A percentile compares a stretch with the other conserved stretches of the same genome.
phyloP scores from a whole-genome alignment of 495 filamentous ascomycete genomes.

The Mytilinidion resinicola region DNA sequence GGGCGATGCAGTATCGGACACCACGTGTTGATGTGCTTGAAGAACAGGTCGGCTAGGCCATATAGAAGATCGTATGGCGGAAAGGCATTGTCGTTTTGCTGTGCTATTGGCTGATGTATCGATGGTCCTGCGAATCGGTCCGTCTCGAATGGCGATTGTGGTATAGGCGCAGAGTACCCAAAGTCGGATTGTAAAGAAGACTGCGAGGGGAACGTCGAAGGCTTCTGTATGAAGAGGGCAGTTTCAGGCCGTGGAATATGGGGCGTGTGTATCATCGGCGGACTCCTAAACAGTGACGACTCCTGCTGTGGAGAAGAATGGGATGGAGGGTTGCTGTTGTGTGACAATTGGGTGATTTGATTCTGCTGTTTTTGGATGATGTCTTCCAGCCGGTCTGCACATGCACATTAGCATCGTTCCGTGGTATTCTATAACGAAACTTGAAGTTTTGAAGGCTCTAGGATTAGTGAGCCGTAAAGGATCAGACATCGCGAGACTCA shows the following conservation, averaged over 20 bases:
- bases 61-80: conserved; percentile 82
- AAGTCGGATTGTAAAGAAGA: conserved; percentile 13
- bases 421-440: too few species aligned
- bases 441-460: background rate
- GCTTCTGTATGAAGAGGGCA: conserved; percentile 57
- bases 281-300: conserved; percentile 18
- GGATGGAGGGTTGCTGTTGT: conserved; percentile 13
- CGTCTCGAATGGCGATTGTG: conserved; percentile 7
- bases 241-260: conserved; percentile 54
- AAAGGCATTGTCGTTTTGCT: conserved; percentile 58
- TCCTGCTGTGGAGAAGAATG: conserved; percentile 23
- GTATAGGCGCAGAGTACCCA: conserved; percentile 11
- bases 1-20: conserved; percentile 82
- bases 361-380: conserved; percentile 34
- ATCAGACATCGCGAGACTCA: background rate
- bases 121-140: conserved; percentile 12
- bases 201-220: conserved; percentile 37
- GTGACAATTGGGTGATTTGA: conserved; percentile 33
- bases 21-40: conserved; percentile 86
- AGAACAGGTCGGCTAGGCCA: conserved; percentile 76
- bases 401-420: background rate
- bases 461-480: background rate
- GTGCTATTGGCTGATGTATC: conserved; percentile 2
- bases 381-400: conserved; percentile 30
- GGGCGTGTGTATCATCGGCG: conserved; percentile 29